Conservation (phyloP, 1,139 yeast genomes). For the Yamadazyma atmosphaerica region DNA sequence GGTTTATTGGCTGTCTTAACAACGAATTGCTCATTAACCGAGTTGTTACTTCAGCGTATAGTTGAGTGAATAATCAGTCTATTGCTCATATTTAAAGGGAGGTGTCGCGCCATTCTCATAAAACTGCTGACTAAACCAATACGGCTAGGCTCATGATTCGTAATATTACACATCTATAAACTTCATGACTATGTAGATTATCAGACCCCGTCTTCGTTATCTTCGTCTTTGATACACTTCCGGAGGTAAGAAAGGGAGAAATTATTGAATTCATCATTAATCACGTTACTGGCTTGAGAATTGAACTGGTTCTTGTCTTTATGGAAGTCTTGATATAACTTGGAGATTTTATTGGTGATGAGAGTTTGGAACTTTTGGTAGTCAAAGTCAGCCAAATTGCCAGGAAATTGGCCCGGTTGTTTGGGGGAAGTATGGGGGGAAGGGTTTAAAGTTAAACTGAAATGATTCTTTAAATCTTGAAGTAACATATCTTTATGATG, state of each 20-base stretch:
- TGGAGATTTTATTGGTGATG: constrained; percentile 23
- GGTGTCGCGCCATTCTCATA: neutral
- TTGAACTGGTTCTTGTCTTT: constrained; percentile 10
- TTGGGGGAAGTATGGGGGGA: neutral
- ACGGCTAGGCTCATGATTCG: neutral
- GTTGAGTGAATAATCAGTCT: too few species aligned
- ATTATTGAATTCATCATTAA: constrained; percentile 27
- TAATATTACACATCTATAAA: constrained; percentile 3
- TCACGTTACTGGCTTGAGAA: constrained; percentile 16
- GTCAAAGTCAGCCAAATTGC: constrained; percentile 23
- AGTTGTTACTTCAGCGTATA: too few species aligned
- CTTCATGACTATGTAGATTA: neutral
- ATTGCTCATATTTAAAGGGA: too few species aligned
- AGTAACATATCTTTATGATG: constrained; percentile 5
- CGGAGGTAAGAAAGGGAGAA: constrained; percentile 33
- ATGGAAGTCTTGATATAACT: constrained; percentile 18
- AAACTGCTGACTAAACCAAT: neutral
- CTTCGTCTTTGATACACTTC: constrained; percentile 25
- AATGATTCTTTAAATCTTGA: constrained; percentile 7
- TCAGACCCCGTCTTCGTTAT: constrained; percentile 3
- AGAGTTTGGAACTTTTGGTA: constrained; percentile 28
- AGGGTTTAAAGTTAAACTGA: neutral
- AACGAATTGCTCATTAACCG: constrained; percentile 4
- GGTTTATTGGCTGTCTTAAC: constrained; percentile 11
- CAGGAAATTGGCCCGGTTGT: neutral